Evolutionary conservation across 306 rosid genomes (phyloP).

Genomic region (Cucurbita ficifolia): DNA sequence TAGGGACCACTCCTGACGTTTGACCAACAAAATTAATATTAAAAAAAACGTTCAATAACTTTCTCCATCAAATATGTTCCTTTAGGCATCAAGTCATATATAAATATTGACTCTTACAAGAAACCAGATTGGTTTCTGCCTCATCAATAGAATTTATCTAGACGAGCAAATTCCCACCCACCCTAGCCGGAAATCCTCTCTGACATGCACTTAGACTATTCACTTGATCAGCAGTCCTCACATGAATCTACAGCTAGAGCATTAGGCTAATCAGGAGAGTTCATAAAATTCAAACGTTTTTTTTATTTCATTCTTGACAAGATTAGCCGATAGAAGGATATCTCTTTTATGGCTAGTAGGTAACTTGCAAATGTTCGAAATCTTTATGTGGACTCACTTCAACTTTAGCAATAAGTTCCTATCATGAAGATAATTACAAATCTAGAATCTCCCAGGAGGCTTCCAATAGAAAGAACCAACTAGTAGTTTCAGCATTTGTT

Average conservation of each 20-base stretch:
- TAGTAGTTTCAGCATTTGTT: neutral
- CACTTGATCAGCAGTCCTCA: neutral
- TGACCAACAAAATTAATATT: neutral
- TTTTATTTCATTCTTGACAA: neutral
- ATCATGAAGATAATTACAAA: neutral
- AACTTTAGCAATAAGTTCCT: neutral
- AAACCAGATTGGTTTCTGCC: no score
- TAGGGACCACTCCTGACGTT: neutral
- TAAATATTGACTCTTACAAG: no score
- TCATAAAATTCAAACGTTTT: neutral
- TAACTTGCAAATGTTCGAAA: neutral
- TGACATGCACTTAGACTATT: neutral
- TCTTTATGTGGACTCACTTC: neutral
- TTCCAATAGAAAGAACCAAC: neutral
- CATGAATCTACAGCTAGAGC: neutral
- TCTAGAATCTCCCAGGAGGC: neutral
- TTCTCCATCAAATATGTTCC: neutral
- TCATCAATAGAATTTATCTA: neutral
- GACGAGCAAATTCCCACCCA: neutral
- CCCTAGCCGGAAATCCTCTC: neutral
- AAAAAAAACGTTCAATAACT: neutral
- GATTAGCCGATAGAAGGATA: neutral
- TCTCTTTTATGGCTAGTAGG: neutral
- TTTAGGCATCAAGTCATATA: neutral
- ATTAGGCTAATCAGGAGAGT: neutral